These are phyloP conservation scores for Colletotrichum falcatum DNA, from an alignment of 2,329 filamentous ascomycete species.

Conservation along the genomic window DNA sequence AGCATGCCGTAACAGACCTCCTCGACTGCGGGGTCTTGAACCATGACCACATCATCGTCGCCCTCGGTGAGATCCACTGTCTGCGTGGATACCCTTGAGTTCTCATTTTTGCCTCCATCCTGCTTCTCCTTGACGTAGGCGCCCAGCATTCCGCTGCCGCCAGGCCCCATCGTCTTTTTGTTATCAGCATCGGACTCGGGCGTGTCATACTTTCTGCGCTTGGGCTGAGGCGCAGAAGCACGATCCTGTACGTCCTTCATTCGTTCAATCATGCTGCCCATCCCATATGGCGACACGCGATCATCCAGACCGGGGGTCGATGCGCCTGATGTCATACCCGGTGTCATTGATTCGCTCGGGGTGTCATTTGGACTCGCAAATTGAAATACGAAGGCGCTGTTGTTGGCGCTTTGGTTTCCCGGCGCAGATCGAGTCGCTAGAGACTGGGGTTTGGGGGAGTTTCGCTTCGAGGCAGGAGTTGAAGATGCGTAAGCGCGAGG, in stretches of 20 bases:
- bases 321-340: constrained; percentile 49
- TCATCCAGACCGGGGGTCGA: constrained; percentile 48
- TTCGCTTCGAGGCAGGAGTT: constrained; percentile 21
- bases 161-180: constrained; percentile 54
- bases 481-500: constrained; percentile 35
- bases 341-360: constrained; percentile 46
- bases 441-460: constrained; percentile 28
- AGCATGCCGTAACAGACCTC: constrained; percentile 87
- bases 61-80: constrained; percentile 71
- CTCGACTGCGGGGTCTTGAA: constrained; percentile 72
- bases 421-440: constrained; percentile 34
- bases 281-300: constrained; percentile 51
- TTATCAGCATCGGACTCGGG: constrained; percentile 56
- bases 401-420: constrained; percentile 41
- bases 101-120: constrained; percentile 54
- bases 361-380: constrained; percentile 54
- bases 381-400: constrained; percentile 55
- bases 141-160: constrained; percentile 68
- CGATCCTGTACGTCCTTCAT: constrained; percentile 82
- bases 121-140: constrained; percentile 74
- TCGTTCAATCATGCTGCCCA: constrained; percentile 76
- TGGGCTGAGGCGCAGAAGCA: constrained; percentile 66
- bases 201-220: constrained; percentile 70
- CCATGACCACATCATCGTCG: constrained; percentile 70
- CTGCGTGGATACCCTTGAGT: constrained; percentile 48